phyloP scores from a whole-genome alignment of 768 basidiomycete genomes.

The Fomitopsis serialis region DNA sequence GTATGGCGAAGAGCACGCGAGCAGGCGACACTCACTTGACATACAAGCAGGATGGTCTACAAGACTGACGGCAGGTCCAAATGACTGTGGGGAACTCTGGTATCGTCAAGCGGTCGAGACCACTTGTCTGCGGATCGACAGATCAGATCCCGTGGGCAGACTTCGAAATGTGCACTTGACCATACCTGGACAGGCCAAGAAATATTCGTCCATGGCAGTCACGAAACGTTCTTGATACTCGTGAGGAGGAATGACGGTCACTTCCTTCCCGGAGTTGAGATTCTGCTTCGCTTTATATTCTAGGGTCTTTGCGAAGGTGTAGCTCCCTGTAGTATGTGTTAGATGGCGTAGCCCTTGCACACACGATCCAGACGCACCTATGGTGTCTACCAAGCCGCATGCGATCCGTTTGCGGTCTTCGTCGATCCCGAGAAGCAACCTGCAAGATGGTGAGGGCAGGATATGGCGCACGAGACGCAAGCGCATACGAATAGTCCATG shows the following conservation, averaged over 20 bases:
- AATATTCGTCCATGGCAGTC: conserved; percentile 67
- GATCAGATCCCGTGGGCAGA: not conserved
- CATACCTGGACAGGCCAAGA: conserved; percentile 68
- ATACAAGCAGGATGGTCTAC: not conserved
- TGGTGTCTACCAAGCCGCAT: conserved; percentile 81
- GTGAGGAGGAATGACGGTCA: conserved; percentile 74
- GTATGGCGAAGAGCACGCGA: no score
- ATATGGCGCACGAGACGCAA: not conserved
- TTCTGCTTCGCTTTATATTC: conserved; percentile 84
- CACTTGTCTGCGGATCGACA: conserved; percentile 27
- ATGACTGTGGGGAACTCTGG: conserved; percentile 15
- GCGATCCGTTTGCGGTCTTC: conserved; percentile 59
- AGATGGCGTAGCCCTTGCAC: not conserved
- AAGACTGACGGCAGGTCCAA: not conserved
- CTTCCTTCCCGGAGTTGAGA: conserved; percentile 63
- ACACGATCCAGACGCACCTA: conserved; percentile 36
- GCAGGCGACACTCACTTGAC: not conserved
- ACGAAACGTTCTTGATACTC: conserved; percentile 80
- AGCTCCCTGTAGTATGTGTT: conserved; percentile 49
- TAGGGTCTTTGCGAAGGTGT: conserved; percentile 80
- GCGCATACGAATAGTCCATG: conserved; percentile 58
- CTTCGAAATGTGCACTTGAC: not conserved
- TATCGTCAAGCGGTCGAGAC: conserved; percentile 30
- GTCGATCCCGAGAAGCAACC: conserved; percentile 71
- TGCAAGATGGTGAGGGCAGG: conserved; percentile 18